Evolutionary conservation across 495 filamentous ascomycete genomes (phyloP).

Genomic region (Tuber microsphaerosporum): DNA sequence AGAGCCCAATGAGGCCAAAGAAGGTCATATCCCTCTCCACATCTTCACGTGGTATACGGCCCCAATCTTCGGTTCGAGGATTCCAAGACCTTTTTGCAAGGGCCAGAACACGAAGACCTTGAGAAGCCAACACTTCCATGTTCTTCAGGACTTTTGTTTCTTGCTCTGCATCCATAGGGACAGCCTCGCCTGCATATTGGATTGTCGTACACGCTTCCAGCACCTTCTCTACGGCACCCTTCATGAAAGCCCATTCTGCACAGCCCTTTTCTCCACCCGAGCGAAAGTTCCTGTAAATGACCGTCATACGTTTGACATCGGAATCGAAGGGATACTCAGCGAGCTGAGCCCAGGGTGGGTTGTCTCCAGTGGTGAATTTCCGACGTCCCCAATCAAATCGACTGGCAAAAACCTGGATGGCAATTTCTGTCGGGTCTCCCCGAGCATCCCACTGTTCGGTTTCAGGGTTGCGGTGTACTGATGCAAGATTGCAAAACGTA

Average conservation of each 20-base stretch:
- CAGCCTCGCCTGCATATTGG: slow-evolving; percentile 45
- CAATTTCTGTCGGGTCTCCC: slow-evolving; percentile 64
- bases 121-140: slow-evolving; percentile 57
- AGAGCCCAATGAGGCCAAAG: slow-evolving; percentile 56
- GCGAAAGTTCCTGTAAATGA: slow-evolving; percentile 49
- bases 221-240: slow-evolving; percentile 61
- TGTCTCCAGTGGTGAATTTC: slow-evolving; percentile 49
- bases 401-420: slow-evolving; percentile 61
- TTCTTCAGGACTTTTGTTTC: slow-evolving; percentile 50
- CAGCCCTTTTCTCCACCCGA: slow-evolving; percentile 41
- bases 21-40: slow-evolving; percentile 54
- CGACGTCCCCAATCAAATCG: slow-evolving; percentile 57
- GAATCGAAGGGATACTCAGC: slow-evolving; percentile 64
- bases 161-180: slow-evolving; percentile 40
- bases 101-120: slow-evolving; percentile 60
- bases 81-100: slow-evolving; percentile 50
- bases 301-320: slow-evolving; percentile 62
- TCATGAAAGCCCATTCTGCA: slow-evolving; percentile 50
- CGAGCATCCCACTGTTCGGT: slow-evolving; percentile 54
- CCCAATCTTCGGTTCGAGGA: slow-evolving; percentile 40
- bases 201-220: slow-evolving; percentile 50
- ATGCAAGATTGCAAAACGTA: slow-evolving; percentile 61
- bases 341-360: slow-evolving; percentile 52
- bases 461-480: slow-evolving; percentile 48
- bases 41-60: slow-evolving; percentile 49